Evolutionary conservation across 176 grass and related monocot genomes (phyloP).

Genomic region (Chloris gayana): DNA sequence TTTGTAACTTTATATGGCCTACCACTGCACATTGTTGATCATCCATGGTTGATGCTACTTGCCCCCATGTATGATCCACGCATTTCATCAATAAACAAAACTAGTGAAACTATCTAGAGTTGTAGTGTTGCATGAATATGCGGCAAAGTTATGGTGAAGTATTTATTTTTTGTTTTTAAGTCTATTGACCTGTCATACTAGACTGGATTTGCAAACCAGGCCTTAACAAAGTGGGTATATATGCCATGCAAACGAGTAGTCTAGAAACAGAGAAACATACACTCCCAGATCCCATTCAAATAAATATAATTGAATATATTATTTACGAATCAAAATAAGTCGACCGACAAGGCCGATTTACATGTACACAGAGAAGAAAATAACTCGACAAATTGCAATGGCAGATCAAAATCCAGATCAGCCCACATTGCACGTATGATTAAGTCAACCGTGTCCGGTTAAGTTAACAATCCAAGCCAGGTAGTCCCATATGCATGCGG

Average conservation of each 20-base stretch:
- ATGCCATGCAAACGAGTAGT: not conserved
- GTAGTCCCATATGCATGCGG: conserved; percentile 16
- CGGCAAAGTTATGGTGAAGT: too few relatives aligned
- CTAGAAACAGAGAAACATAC: not conserved
- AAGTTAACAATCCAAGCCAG: not conserved
- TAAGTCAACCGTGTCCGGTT: not conserved
- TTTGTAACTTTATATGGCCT: not conserved
- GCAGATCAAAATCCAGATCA: conserved; percentile 24
- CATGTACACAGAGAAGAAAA: conserved; percentile 16
- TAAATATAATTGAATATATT: not conserved
- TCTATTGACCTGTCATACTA: not conserved
- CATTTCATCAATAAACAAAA: not conserved
- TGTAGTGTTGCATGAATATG: not conserved
- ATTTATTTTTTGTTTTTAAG: too few relatives aligned
- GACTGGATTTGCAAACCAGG: not conserved
- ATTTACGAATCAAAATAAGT: not conserved
- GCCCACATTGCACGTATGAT: not conserved
- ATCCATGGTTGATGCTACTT: not conserved
- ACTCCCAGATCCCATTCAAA: not conserved
- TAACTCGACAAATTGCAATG: not conserved
- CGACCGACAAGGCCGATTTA: not conserved
- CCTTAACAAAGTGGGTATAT: not conserved
- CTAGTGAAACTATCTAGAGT: not conserved
- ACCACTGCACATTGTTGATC: not conserved
- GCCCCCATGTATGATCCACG: too few relatives aligned